Conservation (phyloP, 768 basidiomycete genomes). For the Trametes gibbosa region DNA sequence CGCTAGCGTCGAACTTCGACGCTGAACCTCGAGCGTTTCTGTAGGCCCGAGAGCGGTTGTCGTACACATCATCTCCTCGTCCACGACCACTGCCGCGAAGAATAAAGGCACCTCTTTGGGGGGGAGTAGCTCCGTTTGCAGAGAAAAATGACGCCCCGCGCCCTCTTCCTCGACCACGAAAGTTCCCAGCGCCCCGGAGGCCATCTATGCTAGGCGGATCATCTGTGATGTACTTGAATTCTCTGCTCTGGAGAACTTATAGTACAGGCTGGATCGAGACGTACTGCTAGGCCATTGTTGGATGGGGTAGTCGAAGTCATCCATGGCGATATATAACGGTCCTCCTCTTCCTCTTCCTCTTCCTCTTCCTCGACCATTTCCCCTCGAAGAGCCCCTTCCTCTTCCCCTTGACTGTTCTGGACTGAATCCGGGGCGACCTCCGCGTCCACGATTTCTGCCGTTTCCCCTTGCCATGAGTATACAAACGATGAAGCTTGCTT, state of each 20-base stretch:
- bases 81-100: conserved; percentile 18
- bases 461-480: conserved; percentile 25
- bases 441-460: conserved; percentile 12
- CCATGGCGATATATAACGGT: conserved; percentile 3
- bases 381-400: conserved; percentile 22
- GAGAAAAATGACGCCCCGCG: conserved; percentile 1
- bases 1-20: conserved; percentile 37
- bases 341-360: conserved; percentile 26
- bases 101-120: background rate
- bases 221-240: background rate
- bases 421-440: conserved; percentile 13
- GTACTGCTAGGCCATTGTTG: conserved; percentile 30
- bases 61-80: background rate
- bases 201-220: conserved; percentile 8
- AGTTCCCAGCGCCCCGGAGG: conserved; percentile 15
- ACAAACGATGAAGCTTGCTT: conserved; percentile 1
- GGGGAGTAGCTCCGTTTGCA: conserved; percentile 4
- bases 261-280: conserved; percentile 7
- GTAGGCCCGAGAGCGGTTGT: background rate
- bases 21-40: conserved; percentile 15
- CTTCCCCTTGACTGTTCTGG: conserved; percentile 14
- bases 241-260: background rate
- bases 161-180: conserved; percentile 29
- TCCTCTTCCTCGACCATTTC: conserved; percentile 20
- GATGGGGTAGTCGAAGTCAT: conserved; percentile 29